Evolutionary conservation across 2,329 filamentous ascomycete species (phyloP), one percentile per base, ranked within the genome.

Genomic region (Ustilaginoidea virens): DNA sequence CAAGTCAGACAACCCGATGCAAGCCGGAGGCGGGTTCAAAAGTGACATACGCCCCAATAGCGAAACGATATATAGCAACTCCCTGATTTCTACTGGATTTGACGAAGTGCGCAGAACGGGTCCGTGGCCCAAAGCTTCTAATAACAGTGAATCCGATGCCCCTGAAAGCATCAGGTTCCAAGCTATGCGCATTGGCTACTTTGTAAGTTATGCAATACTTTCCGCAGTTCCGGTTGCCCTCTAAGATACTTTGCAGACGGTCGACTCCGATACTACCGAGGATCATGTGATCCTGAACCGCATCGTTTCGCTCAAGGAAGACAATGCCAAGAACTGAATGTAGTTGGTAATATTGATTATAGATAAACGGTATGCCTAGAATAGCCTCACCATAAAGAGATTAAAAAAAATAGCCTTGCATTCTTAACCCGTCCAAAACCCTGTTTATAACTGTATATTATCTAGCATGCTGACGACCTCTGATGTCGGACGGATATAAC

Each of bases 301-400:
- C 30, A 92, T 93, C 41, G 83, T 93, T 14, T 78, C 77, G 23
- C 55, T 93, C 43, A 90, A 90, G 58, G 83, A 92, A 54, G 80
- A 87, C 47, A 57, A 66, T 14, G 69, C 69, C 28, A 80, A 80
- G 61, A 39, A 33, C n/a, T 27, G 29, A 23, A 28, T 20, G 17
- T 14, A n/a, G 22, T 5, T 23, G n/a, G n/a, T n/a, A n/a, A n/a
- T n/a, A n/a, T n/a, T n/a, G n/a, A n/a, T n/a, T n/a, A n/a, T n/a
- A n/a, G n/a, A n/a, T n/a, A n/a, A n/a, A n/a, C n/a, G n/a, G n/a
- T n/a, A n/a, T n/a, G n/a, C n/a, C n/a, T n/a, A n/a, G n/a, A n/a
- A n/a, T n/a, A n/a, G n/a, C n/a, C n/a, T n/a, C n/a, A n/a, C n/a
- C n/a, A n/a, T n/a, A n/a, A n/a, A n/a, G n/a, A n/a, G n/a, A n/a